Percentiles rank a stretch among this genome's conserved stretches.
Evolutionary conservation across 2,329 filamentous ascomycete genomes (phyloP).

Genomic region (Triangularia verruculosa): DNA sequence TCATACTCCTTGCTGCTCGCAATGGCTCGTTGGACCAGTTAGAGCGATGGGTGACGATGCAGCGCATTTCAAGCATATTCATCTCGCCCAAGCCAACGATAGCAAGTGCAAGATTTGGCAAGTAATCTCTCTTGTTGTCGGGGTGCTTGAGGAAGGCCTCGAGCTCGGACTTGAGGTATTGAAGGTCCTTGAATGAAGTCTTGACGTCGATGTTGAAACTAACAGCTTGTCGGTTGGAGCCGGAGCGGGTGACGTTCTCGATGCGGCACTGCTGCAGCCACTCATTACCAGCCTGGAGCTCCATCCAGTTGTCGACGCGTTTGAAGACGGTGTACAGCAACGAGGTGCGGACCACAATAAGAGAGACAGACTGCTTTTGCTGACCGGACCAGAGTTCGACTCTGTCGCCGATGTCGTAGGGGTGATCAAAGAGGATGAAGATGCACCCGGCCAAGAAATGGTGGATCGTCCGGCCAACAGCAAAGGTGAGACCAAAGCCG

Average conservation of each 20-base stretch:
- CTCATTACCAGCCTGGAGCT: slow-evolving; percentile 50
- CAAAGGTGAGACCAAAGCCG: slow-evolving; percentile 59
- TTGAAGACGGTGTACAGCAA: slow-evolving; percentile 36
- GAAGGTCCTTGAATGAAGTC: slow-evolving; percentile 67
- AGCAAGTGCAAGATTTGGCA: slow-evolving; percentile 60
- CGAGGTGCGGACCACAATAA: slow-evolving; percentile 32
- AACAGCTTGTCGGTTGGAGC: slow-evolving; percentile 62
- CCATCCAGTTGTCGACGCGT: slow-evolving; percentile 30
- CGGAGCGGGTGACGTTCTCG: slow-evolving; percentile 67
- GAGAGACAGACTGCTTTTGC: slow-evolving; percentile 18
- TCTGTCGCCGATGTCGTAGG: slow-evolving; percentile 70
- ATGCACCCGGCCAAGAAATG: slow-evolving; percentile 68
- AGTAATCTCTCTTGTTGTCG: slow-evolving; percentile 62
- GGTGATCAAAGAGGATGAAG: slow-evolving; percentile 72
- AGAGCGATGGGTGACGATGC: slow-evolving; percentile 69
- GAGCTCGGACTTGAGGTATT: slow-evolving; percentile 57
- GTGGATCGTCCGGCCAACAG: slow-evolving; percentile 69
- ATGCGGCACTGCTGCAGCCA: slow-evolving; percentile 69
- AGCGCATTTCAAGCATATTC: slow-evolving; percentile 31
- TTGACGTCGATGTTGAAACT: slow-evolving; percentile 68
- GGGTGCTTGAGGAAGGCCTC: slow-evolving; percentile 64
- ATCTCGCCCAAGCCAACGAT: slow-evolving; percentile 50
- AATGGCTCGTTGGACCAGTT: slow-evolving; percentile 73
- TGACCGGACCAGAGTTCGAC: slow-evolving; percentile 55
- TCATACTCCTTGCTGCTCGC: slow-evolving; percentile 67